Conservation (phyloP, 1,284 basidiomycete species). For the Cryptococcus maquisensis region DNA sequence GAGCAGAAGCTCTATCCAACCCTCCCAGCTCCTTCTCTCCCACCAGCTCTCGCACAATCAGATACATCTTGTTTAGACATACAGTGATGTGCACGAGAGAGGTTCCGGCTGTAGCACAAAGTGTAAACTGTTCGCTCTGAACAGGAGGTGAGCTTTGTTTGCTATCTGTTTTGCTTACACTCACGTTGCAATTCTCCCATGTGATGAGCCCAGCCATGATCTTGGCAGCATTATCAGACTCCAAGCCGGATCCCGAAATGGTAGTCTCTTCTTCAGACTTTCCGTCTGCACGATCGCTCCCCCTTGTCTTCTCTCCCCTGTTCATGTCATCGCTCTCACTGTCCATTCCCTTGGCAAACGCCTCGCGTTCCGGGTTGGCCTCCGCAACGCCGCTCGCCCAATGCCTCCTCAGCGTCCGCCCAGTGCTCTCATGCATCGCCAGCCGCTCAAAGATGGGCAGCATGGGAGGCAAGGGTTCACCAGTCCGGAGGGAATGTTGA, state of each 20-base stretch:
- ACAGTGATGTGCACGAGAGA: slow-evolving; percentile 33
- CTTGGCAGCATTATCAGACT: slow-evolving; percentile 3
- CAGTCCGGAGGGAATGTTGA: slow-evolving; percentile 33
- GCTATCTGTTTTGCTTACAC: neutral
- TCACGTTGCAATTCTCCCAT: slow-evolving; percentile 10
- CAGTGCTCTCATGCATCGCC: slow-evolving; percentile 22
- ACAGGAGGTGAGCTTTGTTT: neutral
- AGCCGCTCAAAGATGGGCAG: slow-evolving; percentile 45
- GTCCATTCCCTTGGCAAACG: neutral
- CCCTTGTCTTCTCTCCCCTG: neutral
- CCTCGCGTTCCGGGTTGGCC: neutral
- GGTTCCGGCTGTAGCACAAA: slow-evolving; percentile 42
- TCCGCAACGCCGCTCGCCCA: neutral
- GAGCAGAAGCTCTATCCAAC: slow-evolving; percentile 34
- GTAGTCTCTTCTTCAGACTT: slow-evolving; percentile 1
- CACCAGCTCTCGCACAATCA: slow-evolving; percentile 32
- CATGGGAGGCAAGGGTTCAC: slow-evolving; percentile 37
- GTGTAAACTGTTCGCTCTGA: slow-evolving; percentile 39
- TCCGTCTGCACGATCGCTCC: neutral
- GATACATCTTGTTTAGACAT: slow-evolving; percentile 38
- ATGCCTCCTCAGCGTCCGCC: neutral
- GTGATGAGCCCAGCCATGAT: slow-evolving; percentile 7
- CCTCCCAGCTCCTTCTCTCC: slow-evolving; percentile 40
- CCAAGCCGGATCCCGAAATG: neutral
- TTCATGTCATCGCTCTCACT: neutral